Evolutionary conservation across 257 asterid species (phyloP).

Genomic region (Verbascum thapsus): DNA sequence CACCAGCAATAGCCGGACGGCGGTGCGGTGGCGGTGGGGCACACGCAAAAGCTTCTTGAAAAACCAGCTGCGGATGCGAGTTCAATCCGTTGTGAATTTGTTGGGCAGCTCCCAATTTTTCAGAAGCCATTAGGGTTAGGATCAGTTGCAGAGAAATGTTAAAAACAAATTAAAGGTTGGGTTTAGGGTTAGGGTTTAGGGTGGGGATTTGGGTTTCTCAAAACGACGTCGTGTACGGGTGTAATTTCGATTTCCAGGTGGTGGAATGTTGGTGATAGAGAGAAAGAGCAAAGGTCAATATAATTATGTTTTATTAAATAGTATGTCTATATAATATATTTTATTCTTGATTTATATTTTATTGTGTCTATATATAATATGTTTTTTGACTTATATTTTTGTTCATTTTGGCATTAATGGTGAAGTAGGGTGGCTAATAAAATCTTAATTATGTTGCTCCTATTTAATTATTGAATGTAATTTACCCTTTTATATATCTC

Average conservation of each 20-base stretch:
- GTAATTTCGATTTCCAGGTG: slow-evolving; percentile 11
- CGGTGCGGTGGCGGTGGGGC: slow-evolving; percentile 51
- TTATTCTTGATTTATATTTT: too few relatives aligned
- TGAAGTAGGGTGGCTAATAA: too few relatives aligned
- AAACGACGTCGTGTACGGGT: slow-evolving; percentile 32
- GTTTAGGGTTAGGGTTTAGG: slow-evolving; percentile 7
- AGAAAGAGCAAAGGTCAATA: neutral
- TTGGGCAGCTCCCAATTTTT: slow-evolving; percentile 61
- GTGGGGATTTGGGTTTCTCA: slow-evolving; percentile 20
- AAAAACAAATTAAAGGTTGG: slow-evolving; percentile 7
- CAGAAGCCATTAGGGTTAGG: slow-evolving; percentile 58
- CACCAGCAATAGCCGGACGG: slow-evolving; percentile 39
- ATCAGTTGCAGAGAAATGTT: slow-evolving; percentile 2
- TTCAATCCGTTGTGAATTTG: slow-evolving; percentile 56
- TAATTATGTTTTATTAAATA: too few relatives aligned
- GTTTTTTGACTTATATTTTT: too few relatives aligned
- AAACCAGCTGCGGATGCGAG: slow-evolving; percentile 62
- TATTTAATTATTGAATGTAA: too few relatives aligned
- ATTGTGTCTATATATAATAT: too few relatives aligned
- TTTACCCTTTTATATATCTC: too few relatives aligned
- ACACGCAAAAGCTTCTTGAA: slow-evolving; percentile 50
- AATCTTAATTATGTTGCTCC: too few relatives aligned
- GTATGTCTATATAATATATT: too few relatives aligned
- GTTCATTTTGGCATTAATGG: too few relatives aligned
- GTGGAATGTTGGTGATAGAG: too few relatives aligned